Evolutionary conservation across 2,329 filamentous ascomycete species (phyloP).

Genomic region (Sarocladium kiliense): DNA sequence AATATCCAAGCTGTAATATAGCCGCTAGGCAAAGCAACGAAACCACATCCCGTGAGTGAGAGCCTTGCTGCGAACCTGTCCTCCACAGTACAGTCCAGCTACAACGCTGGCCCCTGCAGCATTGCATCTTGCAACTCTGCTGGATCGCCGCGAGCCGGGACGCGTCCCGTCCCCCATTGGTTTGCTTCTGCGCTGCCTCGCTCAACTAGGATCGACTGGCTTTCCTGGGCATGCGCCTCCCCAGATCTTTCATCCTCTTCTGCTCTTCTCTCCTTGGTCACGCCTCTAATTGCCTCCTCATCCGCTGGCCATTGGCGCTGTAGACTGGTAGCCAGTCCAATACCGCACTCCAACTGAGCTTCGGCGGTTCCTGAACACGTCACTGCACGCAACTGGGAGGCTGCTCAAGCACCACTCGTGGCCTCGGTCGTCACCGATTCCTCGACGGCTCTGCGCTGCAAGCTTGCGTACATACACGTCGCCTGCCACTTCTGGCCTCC

Average conservation of each 20-base stretch:
- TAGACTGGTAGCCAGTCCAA: neutral
- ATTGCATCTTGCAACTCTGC: conserved; percentile 7
- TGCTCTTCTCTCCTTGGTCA: neutral
- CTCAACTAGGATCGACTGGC: neutral
- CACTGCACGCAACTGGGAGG: neutral
- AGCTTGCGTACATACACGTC: neutral
- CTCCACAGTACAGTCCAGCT: neutral
- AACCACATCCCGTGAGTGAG: neutral
- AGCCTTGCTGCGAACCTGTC: neutral
- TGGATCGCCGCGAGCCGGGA: conserved; percentile 7
- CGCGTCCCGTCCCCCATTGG: conserved; percentile 2
- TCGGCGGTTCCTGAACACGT: neutral
- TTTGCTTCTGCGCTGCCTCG: neutral
- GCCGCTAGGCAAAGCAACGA: neutral
- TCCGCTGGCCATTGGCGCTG: neutral
- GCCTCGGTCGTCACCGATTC: neutral
- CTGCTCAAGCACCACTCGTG: neutral
- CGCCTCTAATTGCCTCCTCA: neutral
- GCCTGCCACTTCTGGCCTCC: neutral
- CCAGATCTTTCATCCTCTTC: neutral
- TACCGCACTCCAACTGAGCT: neutral
- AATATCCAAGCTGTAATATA: neutral
- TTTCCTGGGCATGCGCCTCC: neutral
- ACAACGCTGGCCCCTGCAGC: neutral
- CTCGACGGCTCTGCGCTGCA: neutral